Base-by-base conservation (phyloP, 1,284 basidiomycete species). In the Trichosporon sp. region DNA sequence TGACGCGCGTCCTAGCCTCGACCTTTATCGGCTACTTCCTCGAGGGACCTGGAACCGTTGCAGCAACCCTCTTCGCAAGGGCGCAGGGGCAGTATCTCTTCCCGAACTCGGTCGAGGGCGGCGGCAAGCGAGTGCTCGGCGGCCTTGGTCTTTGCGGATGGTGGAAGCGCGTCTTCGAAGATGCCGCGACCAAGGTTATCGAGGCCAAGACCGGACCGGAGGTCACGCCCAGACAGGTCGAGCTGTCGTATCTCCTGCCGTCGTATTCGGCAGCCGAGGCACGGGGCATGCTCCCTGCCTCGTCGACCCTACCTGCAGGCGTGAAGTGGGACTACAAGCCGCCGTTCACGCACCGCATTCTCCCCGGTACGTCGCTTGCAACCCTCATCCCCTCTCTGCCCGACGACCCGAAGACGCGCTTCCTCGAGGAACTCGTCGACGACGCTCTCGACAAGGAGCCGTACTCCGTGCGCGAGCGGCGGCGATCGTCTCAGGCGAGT, bases 21-120 rank as follows among this genome's bases (percentile, higher is more conserved):
- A 86, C 91, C 0, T 87, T 96, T 71, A 77, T 97, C 8, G 73
- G 79, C 2, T 92, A 88, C 84, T 92, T 92, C 81, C 87, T 90
- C n/a, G 90, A 90, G 69, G 85, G 26, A 85, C 85, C 38, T 79
- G 85, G 59, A 83, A 37, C 64, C 0, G 80, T 95, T 4, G 91
- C 92, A 87, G 86, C 98, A 6, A 93, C 97, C 76, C 87, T 98
- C 37, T 97, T 99, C 78, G 96, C 96, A 1, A 88, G 95, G 19
- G 90, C 92, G 1, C 96, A 98, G 83, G 86, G 85, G 43, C 95
- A 98, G 80, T 99, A 99, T 81, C 87, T 99, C 37, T 98, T 99
- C 81, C 92, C 96, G 0, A 94, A 95, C 79, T 94, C 92, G n/a
- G 86, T 89, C 2, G 90, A 94, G 32, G 91, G 88, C 75, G 40